Evolutionary conservation across 1,139 yeast species (phyloP), one percentile per base, ranked within the genome.

Genomic region (Kodamaea anthophila): DNA sequence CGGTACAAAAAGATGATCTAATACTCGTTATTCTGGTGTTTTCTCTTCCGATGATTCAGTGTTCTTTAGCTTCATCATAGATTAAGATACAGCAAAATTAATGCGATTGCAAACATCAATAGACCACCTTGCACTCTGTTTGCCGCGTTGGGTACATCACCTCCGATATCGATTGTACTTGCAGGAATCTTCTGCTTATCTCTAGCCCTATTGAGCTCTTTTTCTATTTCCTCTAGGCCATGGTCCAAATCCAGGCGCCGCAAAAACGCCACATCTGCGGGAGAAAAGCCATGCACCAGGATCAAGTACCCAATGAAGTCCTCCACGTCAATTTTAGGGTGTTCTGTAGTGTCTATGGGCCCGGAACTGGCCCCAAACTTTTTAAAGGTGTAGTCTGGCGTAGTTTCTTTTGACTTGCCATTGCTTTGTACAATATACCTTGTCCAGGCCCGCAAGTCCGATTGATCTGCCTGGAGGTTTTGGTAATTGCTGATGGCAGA

Each of bases 161-260:
- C 67, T 8, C 64, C 66, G 24, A 62, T 61, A 16, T 49, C 49
- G 21, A 62, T 61, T 4, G 37, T 43, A 30, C 40, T 40, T 21
- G 40, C 42, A 9, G 34, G 40, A 18, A 38, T 37, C 9, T 27
- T 28, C 18, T 38, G 32, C 12, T 37, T 33, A 14, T 50, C 49
- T 19, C 35, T 43, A 33, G 64, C 52, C 32, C 49, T 57, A 24
- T 55, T 44, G 32, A 65, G 50, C 39, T 61, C 66, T 22, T 40
- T 35, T 32, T 65, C 70, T 27, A 65, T 64, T 35, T 62, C 62
- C 5, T 56, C 60, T 11, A 52, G 41, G 3, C 66, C 67, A 36
- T 59, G 49, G 41, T 64, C 67, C 32, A 62, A 43, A 24, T 51
- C 46, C 6, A 37, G 39, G 10, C 33, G 34, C 21, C 30, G 32